A percentile compares a stretch with the other conserved stretches of the same genome.
Conservation (phyloP, 768 basidiomycete species). For the Mrakia frigida region DNA sequence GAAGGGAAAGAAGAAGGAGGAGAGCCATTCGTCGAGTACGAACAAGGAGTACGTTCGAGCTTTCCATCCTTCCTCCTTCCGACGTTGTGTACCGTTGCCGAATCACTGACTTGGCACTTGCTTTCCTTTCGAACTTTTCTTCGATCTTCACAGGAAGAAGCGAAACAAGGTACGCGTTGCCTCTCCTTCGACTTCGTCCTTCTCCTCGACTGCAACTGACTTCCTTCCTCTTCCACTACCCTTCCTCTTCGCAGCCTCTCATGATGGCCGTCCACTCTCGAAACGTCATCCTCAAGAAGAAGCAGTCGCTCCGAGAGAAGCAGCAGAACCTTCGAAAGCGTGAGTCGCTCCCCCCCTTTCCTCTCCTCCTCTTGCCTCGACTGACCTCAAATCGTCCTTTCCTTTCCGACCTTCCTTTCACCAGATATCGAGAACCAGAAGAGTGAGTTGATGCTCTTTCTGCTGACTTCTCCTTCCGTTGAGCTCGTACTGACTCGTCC, state of each 20-base stretch:
- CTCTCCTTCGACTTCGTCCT: background rate
- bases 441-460: background rate
- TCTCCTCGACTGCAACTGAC: background rate
- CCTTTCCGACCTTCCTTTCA: background rate
- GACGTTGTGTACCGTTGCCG: no score
- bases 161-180: slow-evolving; percentile 51
- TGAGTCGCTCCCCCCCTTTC: background rate
- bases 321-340: slow-evolving; percentile 43
- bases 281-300: slow-evolving; percentile 45
- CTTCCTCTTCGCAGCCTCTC: slow-evolving; percentile 11
- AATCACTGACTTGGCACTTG: no score
- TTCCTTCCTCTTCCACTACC: background rate
- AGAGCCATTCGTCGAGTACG: slow-evolving; percentile 72
- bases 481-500: background rate
- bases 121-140: no score
- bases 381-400: background rate
- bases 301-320: slow-evolving; percentile 44
- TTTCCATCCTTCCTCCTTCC: no score
- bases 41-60: slow-evolving; percentile 60
- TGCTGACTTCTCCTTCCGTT: background rate
- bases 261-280: slow-evolving; percentile 45
- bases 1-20: slow-evolving; percentile 90
- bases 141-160: slow-evolving; percentile 52
- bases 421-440: slow-evolving; percentile 7
- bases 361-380: background rate